Base-by-base conservation (phyloP, 257 asterid species). In the Galeopsis tetrahit region DNA sequence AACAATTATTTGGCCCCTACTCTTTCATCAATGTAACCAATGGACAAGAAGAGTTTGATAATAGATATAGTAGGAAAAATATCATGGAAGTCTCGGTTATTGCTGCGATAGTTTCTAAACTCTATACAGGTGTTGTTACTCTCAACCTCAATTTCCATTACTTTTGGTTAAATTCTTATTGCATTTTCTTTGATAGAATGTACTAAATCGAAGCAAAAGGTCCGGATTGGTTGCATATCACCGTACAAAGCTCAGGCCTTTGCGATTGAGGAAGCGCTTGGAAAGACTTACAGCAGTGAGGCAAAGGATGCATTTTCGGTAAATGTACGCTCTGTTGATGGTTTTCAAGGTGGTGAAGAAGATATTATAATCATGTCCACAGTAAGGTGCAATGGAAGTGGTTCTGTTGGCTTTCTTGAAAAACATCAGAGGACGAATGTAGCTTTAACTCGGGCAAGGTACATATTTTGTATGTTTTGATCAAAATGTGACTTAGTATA, bases 281-380 rank as follows among this genome's bases (percentile, higher is more conserved):
- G 28, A 21, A 21, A 21, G 28, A 21, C 28, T 0, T 21, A 21
- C 1, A 21, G 28, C 28, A 21, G 28, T 21, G 28, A 21, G 0
- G 76, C 64, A 31, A 75, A 81, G 6, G 82, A 74, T 17, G 77
- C 51, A 10, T 90, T 90, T 72, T 87, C 90, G 2, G 90, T 88
- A 34, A 85, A 75, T 64, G 85, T 91, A 5, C 85, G 87, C 0
- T 82, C 97, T 8, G 89, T 88, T 32, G 97, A 88, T 74, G 97
- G 93, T 13, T 90, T 90, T 71, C 96, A 90, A 82, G 96, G 97
- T 36, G 94, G 94, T 8, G 97, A 90, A 78, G 88, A 90, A 79
- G 97, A 90, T 58, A 58, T 88, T n/a, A 88, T 90, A 36, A 84
- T 90, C 10, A 77, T 88, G 65, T 90, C 96, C 7, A 89, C 96